These are phyloP conservation scores for Thuja plicata DNA, from an alignment of 83 land plant species.

Conservation along the genomic window DNA sequence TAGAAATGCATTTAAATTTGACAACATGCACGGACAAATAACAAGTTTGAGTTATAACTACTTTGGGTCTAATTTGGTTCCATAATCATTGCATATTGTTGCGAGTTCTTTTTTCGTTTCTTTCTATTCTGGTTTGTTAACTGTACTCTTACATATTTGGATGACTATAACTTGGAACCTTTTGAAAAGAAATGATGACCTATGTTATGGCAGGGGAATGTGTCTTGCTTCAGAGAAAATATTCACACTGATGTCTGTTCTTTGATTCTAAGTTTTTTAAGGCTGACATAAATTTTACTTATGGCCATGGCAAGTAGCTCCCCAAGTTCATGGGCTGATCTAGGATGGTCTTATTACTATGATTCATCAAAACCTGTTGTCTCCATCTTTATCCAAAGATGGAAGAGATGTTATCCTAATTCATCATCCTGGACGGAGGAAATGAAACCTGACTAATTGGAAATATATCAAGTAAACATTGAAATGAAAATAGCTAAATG, in stretches of 20 bases:
- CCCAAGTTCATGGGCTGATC: not conserved
- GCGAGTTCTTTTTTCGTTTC: not conserved
- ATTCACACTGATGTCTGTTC: not conserved
- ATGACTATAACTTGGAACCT: not conserved
- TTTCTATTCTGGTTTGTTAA: not conserved
- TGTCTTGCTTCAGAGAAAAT: not conserved
- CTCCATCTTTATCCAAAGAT: not conserved
- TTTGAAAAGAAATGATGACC: not conserved
- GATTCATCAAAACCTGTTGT: not conserved
- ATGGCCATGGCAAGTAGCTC: not conserved
- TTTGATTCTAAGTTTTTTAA: not conserved
- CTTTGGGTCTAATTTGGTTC: not conserved
- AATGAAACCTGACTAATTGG: not conserved
- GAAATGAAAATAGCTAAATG: not conserved
- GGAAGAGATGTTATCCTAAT: not conserved
- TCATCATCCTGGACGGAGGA: not conserved
- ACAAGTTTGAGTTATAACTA: not conserved
- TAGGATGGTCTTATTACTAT: not conserved
- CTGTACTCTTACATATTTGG: not conserved
- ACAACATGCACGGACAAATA: not conserved
- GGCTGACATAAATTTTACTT: not conserved
- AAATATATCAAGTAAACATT: not conserved
- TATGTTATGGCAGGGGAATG: no score
- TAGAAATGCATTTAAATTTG: not conserved
- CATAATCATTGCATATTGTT: not conserved